phyloP scores from a whole-genome alignment of 345 rosid genomes.

The Aurinia saxatilis region DNA sequence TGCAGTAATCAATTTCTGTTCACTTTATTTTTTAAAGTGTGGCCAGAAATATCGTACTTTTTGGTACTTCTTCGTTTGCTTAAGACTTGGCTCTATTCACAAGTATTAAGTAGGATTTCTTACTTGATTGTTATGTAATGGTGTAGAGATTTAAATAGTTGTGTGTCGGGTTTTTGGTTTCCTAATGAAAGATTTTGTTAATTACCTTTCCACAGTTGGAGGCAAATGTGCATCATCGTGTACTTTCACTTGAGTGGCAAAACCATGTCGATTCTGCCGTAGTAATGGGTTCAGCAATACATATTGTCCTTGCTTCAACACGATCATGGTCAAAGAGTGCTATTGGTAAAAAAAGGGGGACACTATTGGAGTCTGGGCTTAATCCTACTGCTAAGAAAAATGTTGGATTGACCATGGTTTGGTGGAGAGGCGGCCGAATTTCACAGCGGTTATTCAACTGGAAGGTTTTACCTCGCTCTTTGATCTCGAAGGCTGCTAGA shows the following conservation, averaged over 20 bases:
- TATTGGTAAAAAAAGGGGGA: conserved; percentile 54
- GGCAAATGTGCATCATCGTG: conserved; percentile 66
- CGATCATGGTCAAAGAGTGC: conserved; percentile 59
- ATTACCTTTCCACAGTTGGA: conserved; percentile 55
- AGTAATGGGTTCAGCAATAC: conserved; percentile 70
- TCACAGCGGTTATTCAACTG: conserved; percentile 75
- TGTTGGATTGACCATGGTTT: conserved; percentile 60
- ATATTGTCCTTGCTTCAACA: conserved; percentile 47
- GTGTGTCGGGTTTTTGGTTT: conserved; percentile 1
- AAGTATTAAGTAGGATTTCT: background rate
- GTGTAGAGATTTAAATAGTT: background rate
- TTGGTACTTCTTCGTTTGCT: background rate
- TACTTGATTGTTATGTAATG: conserved; percentile 1
- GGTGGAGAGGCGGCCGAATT: conserved; percentile 96
- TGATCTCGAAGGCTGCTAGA: conserved; percentile 82
- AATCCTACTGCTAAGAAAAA: conserved; percentile 48
- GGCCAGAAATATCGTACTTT: conserved; percentile 3
- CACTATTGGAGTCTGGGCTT: conserved; percentile 38
- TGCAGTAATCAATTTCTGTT: background rate
- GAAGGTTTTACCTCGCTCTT: conserved; percentile 65
- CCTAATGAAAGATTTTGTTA: conserved; percentile 11
- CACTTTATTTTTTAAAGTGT: background rate
- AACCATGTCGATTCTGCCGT: conserved; percentile 61
- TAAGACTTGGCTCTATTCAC: background rate
- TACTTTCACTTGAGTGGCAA: conserved; percentile 74